These are phyloP conservation scores for Phyllosticta citrichinensis DNA, from an alignment of 2,329 filamentous ascomycete genomes.

Conservation along the genomic window DNA sequence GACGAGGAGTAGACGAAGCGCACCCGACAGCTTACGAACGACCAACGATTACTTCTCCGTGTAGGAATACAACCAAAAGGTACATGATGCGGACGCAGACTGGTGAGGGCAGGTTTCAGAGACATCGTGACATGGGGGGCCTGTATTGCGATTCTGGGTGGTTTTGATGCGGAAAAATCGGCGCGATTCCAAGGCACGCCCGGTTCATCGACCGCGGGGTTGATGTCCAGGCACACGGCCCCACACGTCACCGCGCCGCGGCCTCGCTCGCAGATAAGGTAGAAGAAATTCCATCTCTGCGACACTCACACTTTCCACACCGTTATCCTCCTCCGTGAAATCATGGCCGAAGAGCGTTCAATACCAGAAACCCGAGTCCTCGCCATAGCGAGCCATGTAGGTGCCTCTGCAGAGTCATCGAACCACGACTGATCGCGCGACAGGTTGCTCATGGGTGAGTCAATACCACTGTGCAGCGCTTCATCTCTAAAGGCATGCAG, in stretches of 20 bases:
- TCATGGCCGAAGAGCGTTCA: constrained; percentile 4
- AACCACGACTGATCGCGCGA: constrained; percentile 18
- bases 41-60: constrained; percentile 8
- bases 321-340: constrained; percentile 33
- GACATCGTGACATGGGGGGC: constrained; percentile 6
- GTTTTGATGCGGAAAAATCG: constrained; percentile 1
- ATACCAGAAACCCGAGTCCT: constrained; percentile 55
- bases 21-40: constrained; percentile 4
- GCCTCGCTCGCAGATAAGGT: constrained; percentile 10
- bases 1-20: constrained; percentile 46
- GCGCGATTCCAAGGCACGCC: constrained; percentile 5
- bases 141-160: not conserved
- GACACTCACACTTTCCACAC: constrained; percentile 13
- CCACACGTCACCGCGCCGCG: constrained; percentile 9
- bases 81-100: not conserved
- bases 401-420: not conserved
- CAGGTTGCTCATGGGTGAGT: constrained; percentile 68
- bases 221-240: not conserved
- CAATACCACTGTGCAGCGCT: constrained; percentile 1
- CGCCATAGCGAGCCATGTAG: constrained; percentile 91
- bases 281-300: constrained; percentile 7
- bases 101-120: constrained; percentile 1
- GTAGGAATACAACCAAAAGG: constrained; percentile 10
- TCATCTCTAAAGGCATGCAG: constrained; percentile 39
- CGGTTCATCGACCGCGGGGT: constrained; percentile 8